A percentile compares a stretch with the other conserved stretches of the same genome.
These are phyloP conservation scores for Cystobasidium pallidum DNA, from an alignment of 1,284 basidiomycete genomes.

Conservation along the genomic window DNA sequence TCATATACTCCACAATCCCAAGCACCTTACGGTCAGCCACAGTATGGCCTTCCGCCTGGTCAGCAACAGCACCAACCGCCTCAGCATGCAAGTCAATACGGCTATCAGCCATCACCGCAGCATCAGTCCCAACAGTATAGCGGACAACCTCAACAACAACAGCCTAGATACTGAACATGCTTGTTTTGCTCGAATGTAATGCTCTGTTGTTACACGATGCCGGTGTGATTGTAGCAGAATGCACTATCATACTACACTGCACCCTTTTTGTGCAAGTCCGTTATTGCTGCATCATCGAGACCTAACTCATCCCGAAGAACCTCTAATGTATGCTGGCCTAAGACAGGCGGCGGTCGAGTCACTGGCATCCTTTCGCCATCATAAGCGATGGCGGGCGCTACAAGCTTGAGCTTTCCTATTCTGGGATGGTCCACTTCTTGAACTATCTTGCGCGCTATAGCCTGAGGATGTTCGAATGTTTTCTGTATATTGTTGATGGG, in stretches of 20 bases:
- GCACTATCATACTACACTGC: constrained; percentile 12
- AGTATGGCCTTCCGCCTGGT: constrained; percentile 42
- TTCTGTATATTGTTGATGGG: constrained; percentile 90
- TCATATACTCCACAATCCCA: constrained; percentile 2
- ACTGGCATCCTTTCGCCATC: constrained; percentile 74
- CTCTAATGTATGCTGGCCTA: constrained; percentile 58
- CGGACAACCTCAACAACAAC: constrained; percentile 19
- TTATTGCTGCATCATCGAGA: constrained; percentile 22
- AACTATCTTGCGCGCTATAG: constrained; percentile 66
- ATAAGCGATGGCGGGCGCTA: constrained; percentile 83
- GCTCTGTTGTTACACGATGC: neutral
- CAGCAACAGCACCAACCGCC: constrained; percentile 48
- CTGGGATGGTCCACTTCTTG: constrained; percentile 64
- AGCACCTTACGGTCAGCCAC: constrained; percentile 8
- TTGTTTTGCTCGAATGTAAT: neutral
- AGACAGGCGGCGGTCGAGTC: constrained; percentile 69
- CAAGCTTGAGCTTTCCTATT: constrained; percentile 73
- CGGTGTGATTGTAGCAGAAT: neutral
- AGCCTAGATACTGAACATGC: constrained; percentile 20
- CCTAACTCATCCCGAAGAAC: constrained; percentile 59
- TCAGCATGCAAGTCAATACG: neutral
- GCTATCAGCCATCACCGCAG: constrained; percentile 1
- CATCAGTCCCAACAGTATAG: constrained; percentile 28
- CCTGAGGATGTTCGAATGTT: constrained; percentile 91
- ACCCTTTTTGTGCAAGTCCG: constrained; percentile 35